These are phyloP conservation scores for Dryas alaskensis DNA, from an alignment of 306 rosid species.

Conservation along the genomic window DNA sequence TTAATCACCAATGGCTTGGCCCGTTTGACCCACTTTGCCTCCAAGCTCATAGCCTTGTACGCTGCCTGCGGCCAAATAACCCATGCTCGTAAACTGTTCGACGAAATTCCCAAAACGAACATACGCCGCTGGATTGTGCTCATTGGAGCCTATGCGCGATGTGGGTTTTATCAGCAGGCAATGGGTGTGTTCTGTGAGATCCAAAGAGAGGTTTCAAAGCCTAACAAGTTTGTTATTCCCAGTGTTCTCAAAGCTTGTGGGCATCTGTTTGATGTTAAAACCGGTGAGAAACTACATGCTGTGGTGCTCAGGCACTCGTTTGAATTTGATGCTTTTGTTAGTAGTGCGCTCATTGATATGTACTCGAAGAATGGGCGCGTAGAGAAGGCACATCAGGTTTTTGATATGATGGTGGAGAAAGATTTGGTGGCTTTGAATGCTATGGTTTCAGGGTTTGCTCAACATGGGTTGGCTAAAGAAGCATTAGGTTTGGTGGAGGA, in stretches of 20 bases:
- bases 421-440: conserved; percentile 83
- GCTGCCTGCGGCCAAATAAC: conserved; percentile 43
- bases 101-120: conserved; percentile 62
- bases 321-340: conserved; percentile 57
- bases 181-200: conserved; percentile 49
- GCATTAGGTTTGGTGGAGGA: conserved; percentile 56
- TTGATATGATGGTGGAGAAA: conserved; percentile 56
- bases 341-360: conserved; percentile 67
- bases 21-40: conserved; percentile 45
- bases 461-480: conserved; percentile 49
- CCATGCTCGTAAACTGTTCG: conserved; percentile 66
- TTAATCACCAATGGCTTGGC: conserved; percentile 52
- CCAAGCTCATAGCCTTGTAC: conserved; percentile 60
- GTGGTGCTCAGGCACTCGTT: conserved; percentile 52
- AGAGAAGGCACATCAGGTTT: conserved; percentile 51
- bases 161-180: conserved; percentile 53
- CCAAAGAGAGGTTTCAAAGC: conserved; percentile 40
- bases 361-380: conserved; percentile 57
- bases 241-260: conserved; percentile 87
- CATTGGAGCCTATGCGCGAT: conserved; percentile 60
- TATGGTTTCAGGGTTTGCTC: conserved; percentile 69
- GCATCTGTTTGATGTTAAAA: conserved; percentile 40
- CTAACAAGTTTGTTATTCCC: conserved; percentile 54
- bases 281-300: conserved; percentile 60
- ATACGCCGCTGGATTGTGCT: conserved; percentile 65